Evolutionary conservation across 495 filamentous ascomycete species (phyloP).

Genomic region (Letharia columbiana): DNA sequence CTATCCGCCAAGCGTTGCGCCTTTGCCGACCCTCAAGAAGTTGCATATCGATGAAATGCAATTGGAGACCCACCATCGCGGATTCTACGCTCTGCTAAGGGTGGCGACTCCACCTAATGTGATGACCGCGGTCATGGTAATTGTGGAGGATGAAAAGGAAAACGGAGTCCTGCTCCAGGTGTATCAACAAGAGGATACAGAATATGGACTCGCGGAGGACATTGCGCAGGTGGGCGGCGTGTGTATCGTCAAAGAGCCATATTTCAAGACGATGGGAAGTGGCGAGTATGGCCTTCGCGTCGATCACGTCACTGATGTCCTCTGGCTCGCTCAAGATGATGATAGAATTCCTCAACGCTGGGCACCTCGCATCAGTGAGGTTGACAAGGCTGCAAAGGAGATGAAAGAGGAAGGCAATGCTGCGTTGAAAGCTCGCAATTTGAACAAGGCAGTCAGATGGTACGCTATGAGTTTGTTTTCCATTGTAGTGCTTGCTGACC

Average conservation of each 20-base stretch:
- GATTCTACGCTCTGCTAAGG: slow-evolving; percentile 36
- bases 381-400: slow-evolving; percentile 24
- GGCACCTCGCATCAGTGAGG: slow-evolving; percentile 26
- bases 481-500: neutral
- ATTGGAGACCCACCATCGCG: slow-evolving; percentile 46
- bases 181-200: slow-evolving; percentile 35
- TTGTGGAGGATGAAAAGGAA: slow-evolving; percentile 44
- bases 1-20: slow-evolving; percentile 24
- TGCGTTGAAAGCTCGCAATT: slow-evolving; percentile 25
- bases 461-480: neutral
- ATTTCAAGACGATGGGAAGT: slow-evolving; percentile 34
- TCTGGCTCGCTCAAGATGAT: slow-evolving; percentile 30
- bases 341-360: slow-evolving; percentile 31
- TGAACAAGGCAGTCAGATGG: slow-evolving; percentile 23
- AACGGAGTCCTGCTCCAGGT: slow-evolving; percentile 40
- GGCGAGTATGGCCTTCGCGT: slow-evolving; percentile 39
- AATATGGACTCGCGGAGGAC: slow-evolving; percentile 20
- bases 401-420: slow-evolving; percentile 39
- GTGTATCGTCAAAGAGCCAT: slow-evolving; percentile 46
- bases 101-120: slow-evolving; percentile 34
- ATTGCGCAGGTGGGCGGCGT: slow-evolving; percentile 31
- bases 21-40: slow-evolving; percentile 24
- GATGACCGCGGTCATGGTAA: slow-evolving; percentile 36
- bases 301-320: slow-evolving; percentile 45
- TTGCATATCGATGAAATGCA: slow-evolving; percentile 30